Conservation (phyloP, 768 basidiomycete species). For the Crassisporium funariophilum region DNA sequence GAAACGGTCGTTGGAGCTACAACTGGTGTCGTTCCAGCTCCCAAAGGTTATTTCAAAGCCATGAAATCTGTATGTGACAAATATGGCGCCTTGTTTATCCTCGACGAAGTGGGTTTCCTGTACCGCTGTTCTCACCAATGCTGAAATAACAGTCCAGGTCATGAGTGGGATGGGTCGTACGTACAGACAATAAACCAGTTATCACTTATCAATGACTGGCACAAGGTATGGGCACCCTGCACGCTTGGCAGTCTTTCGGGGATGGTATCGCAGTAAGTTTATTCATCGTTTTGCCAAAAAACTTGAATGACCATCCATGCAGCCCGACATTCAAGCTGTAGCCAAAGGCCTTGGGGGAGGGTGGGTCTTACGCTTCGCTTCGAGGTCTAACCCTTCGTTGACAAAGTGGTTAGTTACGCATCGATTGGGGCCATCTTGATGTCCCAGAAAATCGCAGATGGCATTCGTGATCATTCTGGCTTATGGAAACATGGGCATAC, state of each 20-base stretch:
- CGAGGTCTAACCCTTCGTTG: not conserved
- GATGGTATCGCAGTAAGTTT: conserved; percentile 59
- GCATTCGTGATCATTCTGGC: conserved; percentile 67
- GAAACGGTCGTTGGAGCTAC: conserved; percentile 90
- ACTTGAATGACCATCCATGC: conserved; percentile 5
- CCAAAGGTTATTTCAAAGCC: conserved; percentile 83
- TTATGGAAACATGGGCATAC: conserved; percentile 86
- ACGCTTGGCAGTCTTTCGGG: conserved; percentile 84
- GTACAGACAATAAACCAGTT: not conserved
- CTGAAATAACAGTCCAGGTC: conserved; percentile 37
- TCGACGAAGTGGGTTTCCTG: conserved; percentile 67
- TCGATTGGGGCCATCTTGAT: conserved; percentile 83
- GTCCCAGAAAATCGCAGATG: conserved; percentile 68
- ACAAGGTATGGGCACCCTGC: conserved; percentile 84
- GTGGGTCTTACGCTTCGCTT: conserved; percentile 38
- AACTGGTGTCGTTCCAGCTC: conserved; percentile 73
- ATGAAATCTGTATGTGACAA: conserved; percentile 84
- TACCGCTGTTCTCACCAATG: not conserved
- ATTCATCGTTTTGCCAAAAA: not conserved
- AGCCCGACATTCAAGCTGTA: conserved; percentile 86
- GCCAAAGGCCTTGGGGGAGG: conserved; percentile 92
- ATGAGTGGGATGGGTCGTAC: conserved; percentile 91
- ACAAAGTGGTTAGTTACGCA: conserved; percentile 55
- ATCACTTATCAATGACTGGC: not conserved
- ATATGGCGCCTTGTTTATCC: conserved; percentile 75